A percentile compares a stretch with the other conserved stretches of the same genome.
phyloP scores from a whole-genome alignment of 2,329 filamentous ascomycete species.

The Pseudogymnoascus sp. region DNA sequence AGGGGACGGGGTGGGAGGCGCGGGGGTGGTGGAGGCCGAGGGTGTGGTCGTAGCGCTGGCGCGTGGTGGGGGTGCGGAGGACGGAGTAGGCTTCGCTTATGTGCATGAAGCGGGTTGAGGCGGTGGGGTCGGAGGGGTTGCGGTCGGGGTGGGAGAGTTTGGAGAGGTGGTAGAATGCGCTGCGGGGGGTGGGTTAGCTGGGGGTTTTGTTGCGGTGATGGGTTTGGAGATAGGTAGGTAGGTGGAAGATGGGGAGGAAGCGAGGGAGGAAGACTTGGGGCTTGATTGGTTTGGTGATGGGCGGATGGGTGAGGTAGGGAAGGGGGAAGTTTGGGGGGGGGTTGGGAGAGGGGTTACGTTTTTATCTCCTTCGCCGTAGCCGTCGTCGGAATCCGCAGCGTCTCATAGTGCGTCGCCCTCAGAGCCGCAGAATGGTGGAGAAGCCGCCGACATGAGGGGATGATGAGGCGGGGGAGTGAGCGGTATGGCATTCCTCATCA shows the following conservation, averaged over 20 bases:
- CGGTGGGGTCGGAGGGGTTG: too few species aligned
- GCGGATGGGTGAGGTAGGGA: too few species aligned
- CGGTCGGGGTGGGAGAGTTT: too few species aligned
- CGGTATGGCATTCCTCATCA: conserved; percentile 58
- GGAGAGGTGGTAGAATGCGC: too few species aligned
- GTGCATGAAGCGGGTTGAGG: too few species aligned
- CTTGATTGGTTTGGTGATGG: too few species aligned
- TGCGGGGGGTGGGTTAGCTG: too few species aligned
- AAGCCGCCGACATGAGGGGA: conserved; percentile 33
- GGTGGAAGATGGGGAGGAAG: background rate
- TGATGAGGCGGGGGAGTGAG: conserved; percentile 18
- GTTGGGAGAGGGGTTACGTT: conserved; percentile 43
- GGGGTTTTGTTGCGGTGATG: conserved; percentile 53
- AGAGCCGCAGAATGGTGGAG: conserved; percentile 23
- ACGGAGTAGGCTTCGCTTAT: too few species aligned
- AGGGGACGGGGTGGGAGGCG: too few species aligned
- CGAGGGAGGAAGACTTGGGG: background rate
- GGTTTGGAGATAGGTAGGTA: conserved; percentile 69
- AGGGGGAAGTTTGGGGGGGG: background rate
- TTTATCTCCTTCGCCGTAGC: conserved; percentile 76
- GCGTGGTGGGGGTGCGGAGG: too few species aligned
- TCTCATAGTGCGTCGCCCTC: conserved; percentile 67
- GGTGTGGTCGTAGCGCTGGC: too few species aligned
- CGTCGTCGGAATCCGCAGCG: conserved; percentile 59
- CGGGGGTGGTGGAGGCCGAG: too few species aligned